phyloP scores from a whole-genome alignment of 805 yeast species.

The Ogataea henricii region DNA sequence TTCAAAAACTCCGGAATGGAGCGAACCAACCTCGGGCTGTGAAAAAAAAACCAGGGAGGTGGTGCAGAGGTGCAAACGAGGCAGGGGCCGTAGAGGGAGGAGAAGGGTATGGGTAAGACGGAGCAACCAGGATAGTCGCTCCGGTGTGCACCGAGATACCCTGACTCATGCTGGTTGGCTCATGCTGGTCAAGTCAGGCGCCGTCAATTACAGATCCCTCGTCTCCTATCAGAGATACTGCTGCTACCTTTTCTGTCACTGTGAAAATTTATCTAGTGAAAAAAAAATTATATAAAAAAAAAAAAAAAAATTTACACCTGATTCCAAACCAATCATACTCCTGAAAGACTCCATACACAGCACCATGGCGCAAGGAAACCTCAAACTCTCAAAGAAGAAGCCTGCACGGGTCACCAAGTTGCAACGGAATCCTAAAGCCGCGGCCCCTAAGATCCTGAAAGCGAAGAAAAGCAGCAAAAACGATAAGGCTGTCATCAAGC shows the following conservation, averaged over 20 bases:
- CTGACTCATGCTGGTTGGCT: too few species aligned
- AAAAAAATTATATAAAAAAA: background rate
- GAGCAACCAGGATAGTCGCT: too few species aligned
- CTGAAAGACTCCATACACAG: background rate
- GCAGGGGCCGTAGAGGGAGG: background rate
- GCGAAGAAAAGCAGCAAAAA: conserved; percentile 61
- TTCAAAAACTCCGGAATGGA: conserved; percentile 4
- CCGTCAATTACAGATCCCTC: too few species aligned
- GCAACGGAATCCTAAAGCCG: conserved; percentile 63
- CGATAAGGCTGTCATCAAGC: conserved; percentile 48
- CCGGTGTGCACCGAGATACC: too few species aligned
- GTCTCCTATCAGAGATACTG: too few species aligned
- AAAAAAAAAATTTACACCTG: background rate
- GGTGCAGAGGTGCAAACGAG: conserved; percentile 5
- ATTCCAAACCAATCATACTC: background rate
- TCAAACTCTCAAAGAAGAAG: conserved; percentile 52
- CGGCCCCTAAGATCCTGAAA: conserved; percentile 73
- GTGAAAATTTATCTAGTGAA: background rate
- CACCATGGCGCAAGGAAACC: conserved; percentile 72
- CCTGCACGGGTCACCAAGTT: conserved; percentile 62
- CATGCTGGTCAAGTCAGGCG: too few species aligned
- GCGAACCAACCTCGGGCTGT: conserved; percentile 1
- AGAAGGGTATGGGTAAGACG: too few species aligned
- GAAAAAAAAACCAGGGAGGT: background rate
- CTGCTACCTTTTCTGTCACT: background rate